Percentiles rank a stretch among this genome's conserved stretches.
Conservation (phyloP, 495 filamentous ascomycete genomes). For the Penicillium daleae region DNA sequence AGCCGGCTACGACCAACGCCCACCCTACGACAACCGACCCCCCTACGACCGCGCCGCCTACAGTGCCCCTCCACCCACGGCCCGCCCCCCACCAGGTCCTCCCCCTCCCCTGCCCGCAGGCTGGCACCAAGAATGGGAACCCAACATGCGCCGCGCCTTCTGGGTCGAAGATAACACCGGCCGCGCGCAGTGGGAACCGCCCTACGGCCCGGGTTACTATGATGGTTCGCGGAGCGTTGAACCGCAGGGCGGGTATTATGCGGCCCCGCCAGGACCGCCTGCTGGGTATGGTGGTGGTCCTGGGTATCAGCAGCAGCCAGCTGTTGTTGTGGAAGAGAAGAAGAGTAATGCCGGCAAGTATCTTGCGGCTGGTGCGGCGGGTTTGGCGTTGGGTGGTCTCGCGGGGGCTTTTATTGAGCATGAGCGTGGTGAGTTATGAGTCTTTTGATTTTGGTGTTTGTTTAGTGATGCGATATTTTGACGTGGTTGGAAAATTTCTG, state of each 20-base stretch:
- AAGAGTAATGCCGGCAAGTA: slow-evolving; percentile 46
- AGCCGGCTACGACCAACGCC: slow-evolving; percentile 13
- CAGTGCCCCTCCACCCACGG: slow-evolving; percentile 27
- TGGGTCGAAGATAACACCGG: slow-evolving; percentile 63
- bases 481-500: background rate
- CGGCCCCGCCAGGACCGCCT: slow-evolving; percentile 28
- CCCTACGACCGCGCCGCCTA: slow-evolving; percentile 26
- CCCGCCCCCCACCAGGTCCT: slow-evolving; percentile 40
- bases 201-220: slow-evolving; percentile 28
- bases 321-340: slow-evolving; percentile 37
- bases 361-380: slow-evolving; percentile 55
- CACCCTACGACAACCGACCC: slow-evolving; percentile 25
- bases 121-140: slow-evolving; percentile 65
- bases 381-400: slow-evolving; percentile 58
- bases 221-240: slow-evolving; percentile 32
- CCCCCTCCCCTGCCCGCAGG: slow-evolving; percentile 59
- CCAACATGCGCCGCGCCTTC: slow-evolving; percentile 59
- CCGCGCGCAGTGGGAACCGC: slow-evolving; percentile 63
- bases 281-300: slow-evolving; percentile 20
- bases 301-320: slow-evolving; percentile 32
- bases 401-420: slow-evolving; percentile 60
- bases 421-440: slow-evolving; percentile 50
- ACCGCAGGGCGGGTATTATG: too few relatives aligned
- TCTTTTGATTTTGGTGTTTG: background rate
- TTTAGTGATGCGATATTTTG: too few relatives aligned